Percentiles rank a stretch among this genome's conserved stretches.
Conservation (phyloP, 2,329 filamentous ascomycete species). For the Colletotrichum aenigma region DNA sequence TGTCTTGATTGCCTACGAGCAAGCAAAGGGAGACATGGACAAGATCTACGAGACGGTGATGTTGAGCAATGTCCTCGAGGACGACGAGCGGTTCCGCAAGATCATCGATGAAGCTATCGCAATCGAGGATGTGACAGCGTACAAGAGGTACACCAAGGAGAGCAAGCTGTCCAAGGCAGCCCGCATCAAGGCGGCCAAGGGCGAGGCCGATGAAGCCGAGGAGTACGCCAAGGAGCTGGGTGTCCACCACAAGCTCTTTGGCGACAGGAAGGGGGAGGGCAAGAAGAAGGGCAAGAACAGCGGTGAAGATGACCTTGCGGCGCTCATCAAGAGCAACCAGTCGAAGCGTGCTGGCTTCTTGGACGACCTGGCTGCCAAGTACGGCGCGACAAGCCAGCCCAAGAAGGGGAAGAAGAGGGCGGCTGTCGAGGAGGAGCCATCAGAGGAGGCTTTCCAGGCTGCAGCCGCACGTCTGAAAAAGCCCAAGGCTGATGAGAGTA, state of each 20-base stretch:
- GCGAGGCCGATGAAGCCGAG: conserved; percentile 75
- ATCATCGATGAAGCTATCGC: conserved; percentile 85
- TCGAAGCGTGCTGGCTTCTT: conserved; percentile 69
- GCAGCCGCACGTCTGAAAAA: conserved; percentile 55
- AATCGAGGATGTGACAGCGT: conserved; percentile 68
- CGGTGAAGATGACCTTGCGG: conserved; percentile 66
- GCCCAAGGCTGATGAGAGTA: conserved; percentile 27
- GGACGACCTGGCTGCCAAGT: conserved; percentile 79
- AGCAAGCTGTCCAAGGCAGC: conserved; percentile 65
- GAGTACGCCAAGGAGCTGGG: conserved; percentile 77
- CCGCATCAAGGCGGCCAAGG: conserved; percentile 64
- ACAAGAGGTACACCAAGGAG: conserved; percentile 75
- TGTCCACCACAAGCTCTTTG: conserved; percentile 73
- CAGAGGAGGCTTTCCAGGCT: conserved; percentile 65
- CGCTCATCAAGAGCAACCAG: conserved; percentile 76
- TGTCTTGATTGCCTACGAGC: conserved; percentile 76
- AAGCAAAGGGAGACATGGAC: conserved; percentile 76
- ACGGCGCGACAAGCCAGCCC: conserved; percentile 51
- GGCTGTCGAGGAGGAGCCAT: conserved; percentile 66
- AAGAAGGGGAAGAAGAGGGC: conserved; percentile 60
- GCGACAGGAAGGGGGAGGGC: conserved; percentile 38
- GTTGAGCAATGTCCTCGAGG: conserved; percentile 81
- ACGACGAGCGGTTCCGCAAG: conserved; percentile 82
- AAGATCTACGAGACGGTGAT: conserved; percentile 82
- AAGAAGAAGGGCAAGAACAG: conserved; percentile 42